Percentiles rank a stretch among this genome's conserved stretches.
Evolutionary conservation across 495 filamentous ascomycete species (phyloP).

Genomic region (Trichocladium uniseriatum): DNA sequence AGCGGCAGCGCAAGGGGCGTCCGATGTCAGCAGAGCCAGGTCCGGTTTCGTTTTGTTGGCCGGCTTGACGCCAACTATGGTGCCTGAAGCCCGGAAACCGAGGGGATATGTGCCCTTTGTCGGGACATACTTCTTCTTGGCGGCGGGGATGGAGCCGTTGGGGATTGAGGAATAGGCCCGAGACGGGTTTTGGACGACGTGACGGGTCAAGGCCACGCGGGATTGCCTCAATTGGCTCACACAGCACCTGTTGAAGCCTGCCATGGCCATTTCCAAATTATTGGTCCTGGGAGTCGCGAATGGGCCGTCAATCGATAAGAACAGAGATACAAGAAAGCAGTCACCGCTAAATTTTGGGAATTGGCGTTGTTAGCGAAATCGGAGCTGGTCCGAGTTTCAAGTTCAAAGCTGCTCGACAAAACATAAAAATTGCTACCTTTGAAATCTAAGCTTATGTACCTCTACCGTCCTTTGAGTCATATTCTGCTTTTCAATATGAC

Average conservation of each 20-base stretch:
- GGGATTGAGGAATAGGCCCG: conserved; percentile 52
- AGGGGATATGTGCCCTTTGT: conserved; percentile 76
- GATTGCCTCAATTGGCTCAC: conserved; percentile 25
- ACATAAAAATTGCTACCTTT: not conserved
- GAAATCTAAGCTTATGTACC: not conserved
- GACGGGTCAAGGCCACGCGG: conserved; percentile 19
- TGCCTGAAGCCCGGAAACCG: conserved; percentile 80
- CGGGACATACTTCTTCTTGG: conserved; percentile 83
- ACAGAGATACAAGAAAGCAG: conserved; percentile 5
- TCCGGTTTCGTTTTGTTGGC: conserved; percentile 83
- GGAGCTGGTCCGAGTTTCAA: conserved; percentile 8
- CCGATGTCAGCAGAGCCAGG: conserved; percentile 78
- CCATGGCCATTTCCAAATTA: conserved; percentile 14
- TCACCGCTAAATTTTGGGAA: conserved; percentile 3
- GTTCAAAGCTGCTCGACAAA: not conserved
- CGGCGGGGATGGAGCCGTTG: conserved; percentile 53
- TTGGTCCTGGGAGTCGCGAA: not conserved
- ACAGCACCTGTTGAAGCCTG: conserved; percentile 16
- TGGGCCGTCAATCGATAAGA: not conserved
- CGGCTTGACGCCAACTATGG: conserved; percentile 89
- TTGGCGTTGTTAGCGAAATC: conserved; percentile 11
- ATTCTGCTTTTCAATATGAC: no score
- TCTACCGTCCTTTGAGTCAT: no score
- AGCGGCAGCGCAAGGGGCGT: conserved; percentile 80
- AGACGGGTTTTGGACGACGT: not conserved